phyloP scores from a whole-genome alignment of 2,329 filamentous ascomycete genomes.

The Trichophyton schoenleinii region DNA sequence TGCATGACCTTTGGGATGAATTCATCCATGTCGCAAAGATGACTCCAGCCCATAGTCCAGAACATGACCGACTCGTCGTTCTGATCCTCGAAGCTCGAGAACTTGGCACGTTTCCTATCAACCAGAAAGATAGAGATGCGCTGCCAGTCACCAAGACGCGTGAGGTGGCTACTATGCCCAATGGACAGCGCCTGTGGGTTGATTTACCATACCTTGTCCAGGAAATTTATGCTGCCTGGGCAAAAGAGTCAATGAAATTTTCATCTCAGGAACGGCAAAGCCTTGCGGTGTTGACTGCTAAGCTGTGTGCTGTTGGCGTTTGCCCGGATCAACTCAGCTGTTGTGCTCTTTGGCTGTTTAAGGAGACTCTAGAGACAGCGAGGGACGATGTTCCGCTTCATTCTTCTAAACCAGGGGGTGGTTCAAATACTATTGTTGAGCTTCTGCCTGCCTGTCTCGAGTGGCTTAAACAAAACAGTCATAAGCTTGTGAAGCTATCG shows the following conservation, averaged over 20 bases:
- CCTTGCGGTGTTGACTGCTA: not conserved
- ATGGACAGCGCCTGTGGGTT: not conserved
- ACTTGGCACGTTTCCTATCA: not conserved
- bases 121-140: not conserved
- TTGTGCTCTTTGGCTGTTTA: not conserved
- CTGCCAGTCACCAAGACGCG: not conserved
- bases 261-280: not conserved
- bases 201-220: not conserved
- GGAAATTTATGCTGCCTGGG: not conserved
- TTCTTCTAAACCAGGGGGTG: not conserved
- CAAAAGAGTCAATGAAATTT: not conserved
- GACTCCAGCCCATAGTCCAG: slow-evolving; percentile 5
- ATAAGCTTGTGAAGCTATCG: not conserved
- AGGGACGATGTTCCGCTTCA: not conserved
- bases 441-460: not conserved
- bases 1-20: slow-evolving; percentile 8
- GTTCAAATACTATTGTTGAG: not conserved
- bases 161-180: not conserved
- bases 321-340: not conserved
- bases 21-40: slow-evolving; percentile 9
- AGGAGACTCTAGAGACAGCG: not conserved
- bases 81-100: slow-evolving; percentile 6
- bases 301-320: not conserved
- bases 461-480: not conserved
- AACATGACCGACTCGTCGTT: slow-evolving; percentile 7